phyloP scores from a whole-genome alignment of 1,284 basidiomycete species.

The Boletellus deceptivus region DNA sequence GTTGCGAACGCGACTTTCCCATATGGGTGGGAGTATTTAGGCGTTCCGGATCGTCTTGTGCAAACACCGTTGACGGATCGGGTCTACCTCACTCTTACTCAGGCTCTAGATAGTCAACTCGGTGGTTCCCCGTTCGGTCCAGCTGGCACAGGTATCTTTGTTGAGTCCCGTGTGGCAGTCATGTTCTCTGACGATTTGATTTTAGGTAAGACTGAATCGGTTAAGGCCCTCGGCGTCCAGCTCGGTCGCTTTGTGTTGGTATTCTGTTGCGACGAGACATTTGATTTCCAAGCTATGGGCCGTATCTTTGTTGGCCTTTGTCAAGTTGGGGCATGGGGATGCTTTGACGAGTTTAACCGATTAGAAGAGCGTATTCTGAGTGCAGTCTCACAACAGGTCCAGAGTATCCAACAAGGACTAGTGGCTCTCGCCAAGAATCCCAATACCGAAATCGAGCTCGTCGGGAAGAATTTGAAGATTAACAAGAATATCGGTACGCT shows the following conservation, averaged over 20 bases:
- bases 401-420: conserved; percentile 96
- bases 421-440: conserved; percentile 78
- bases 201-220: conserved; percentile 95
- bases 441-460: conserved; percentile 90
- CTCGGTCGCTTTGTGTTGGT: conserved; percentile 97
- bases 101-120: conserved; percentile 91
- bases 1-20: conserved; percentile 93
- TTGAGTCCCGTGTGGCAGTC: neutral
- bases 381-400: conserved; percentile 98
- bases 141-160: conserved; percentile 84
- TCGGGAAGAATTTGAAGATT: conserved; percentile 91
- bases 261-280: conserved; percentile 99
- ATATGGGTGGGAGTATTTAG: conserved; percentile 99
- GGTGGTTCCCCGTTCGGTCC: conserved; percentile 98
- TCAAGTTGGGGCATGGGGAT: conserved; percentile 99
- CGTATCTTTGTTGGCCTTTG: conserved; percentile 98
- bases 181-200: conserved; percentile 6
- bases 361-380: conserved; percentile 97
- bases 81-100: conserved; percentile 95
- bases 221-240: conserved; percentile 97
- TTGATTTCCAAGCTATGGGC: conserved; percentile 99
- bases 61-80: conserved; percentile 98
- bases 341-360: conserved; percentile 98
- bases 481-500: conserved; percentile 85
- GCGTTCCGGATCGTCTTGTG: conserved; percentile 94